Conservation (phyloP, 805 yeast species). For the Candida koratica region DNA sequence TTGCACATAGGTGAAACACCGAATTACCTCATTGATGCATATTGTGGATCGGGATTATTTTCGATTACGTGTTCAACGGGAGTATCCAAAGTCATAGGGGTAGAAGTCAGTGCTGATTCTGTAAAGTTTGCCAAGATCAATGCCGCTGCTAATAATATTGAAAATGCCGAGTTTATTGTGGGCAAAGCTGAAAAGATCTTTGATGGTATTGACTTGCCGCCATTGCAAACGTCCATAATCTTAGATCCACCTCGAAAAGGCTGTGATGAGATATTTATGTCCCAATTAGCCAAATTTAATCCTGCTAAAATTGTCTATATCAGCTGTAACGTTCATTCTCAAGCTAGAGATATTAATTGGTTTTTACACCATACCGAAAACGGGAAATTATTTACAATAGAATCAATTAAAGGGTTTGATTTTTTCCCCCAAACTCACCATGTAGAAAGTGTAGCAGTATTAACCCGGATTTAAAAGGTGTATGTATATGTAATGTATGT, state of each 20-base stretch:
- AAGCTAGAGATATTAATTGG: slow-evolving; percentile 89
- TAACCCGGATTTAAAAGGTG: slow-evolving; percentile 27
- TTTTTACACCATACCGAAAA: slow-evolving; percentile 63
- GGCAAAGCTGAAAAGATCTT: slow-evolving; percentile 94
- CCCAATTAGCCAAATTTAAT: slow-evolving; percentile 75
- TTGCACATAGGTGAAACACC: slow-evolving; percentile 35
- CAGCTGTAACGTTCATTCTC: slow-evolving; percentile 96
- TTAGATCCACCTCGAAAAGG: slow-evolving; percentile 98
- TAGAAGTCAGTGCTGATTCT: slow-evolving; percentile 88
- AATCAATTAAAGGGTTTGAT: slow-evolving; percentile 89
- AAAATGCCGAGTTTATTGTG: slow-evolving; percentile 77
- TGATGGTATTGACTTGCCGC: slow-evolving; percentile 70
- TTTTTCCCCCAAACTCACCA: slow-evolving; percentile 65
- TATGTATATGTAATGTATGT: too few relatives aligned
- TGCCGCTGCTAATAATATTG: slow-evolving; percentile 69
- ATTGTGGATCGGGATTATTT: slow-evolving; percentile 94
- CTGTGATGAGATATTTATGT: slow-evolving; percentile 82
- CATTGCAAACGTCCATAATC: slow-evolving; percentile 76
- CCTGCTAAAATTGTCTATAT: slow-evolving; percentile 91
- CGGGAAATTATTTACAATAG: slow-evolving; percentile 65
- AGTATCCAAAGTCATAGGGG: slow-evolving; percentile 86
- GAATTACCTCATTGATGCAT: slow-evolving; percentile 83
- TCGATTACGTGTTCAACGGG: slow-evolving; percentile 79
- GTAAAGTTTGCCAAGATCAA: slow-evolving; percentile 83
- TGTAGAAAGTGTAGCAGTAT: slow-evolving; percentile 82